These are phyloP conservation scores for Candida awuae DNA, from an alignment of 805 yeast species.

Conservation along the genomic window DNA sequence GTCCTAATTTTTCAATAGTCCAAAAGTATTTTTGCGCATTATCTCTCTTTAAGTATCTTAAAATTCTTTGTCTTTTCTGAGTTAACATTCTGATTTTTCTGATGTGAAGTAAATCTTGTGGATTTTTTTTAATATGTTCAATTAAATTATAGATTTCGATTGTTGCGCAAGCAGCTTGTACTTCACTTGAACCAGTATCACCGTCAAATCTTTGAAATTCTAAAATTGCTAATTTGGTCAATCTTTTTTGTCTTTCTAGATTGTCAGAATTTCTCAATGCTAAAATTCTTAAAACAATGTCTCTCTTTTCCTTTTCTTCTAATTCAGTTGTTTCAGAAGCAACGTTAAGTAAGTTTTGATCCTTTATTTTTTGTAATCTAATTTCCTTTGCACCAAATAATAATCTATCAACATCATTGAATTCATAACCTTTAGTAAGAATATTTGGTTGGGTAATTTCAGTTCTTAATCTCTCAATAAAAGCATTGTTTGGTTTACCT, in stretches of 20 bases:
- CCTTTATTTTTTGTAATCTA: conserved; percentile 30
- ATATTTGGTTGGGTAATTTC: conserved; percentile 59
- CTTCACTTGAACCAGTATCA: conserved; percentile 93
- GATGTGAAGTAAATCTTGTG: conserved; percentile 64
- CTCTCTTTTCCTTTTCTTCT: conserved; percentile 51
- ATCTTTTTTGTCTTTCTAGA: conserved; percentile 48
- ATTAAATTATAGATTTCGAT: conserved; percentile 71
- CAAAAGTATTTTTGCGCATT: conserved; percentile 77
- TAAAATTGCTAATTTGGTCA: conserved; percentile 55
- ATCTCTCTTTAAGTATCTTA: conserved; percentile 74
- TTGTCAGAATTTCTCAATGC: conserved; percentile 63
- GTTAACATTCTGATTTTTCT: conserved; percentile 74
- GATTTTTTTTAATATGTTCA: conserved; percentile 59
- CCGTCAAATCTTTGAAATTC: conserved; percentile 82
- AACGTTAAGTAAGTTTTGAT: conserved; percentile 13
- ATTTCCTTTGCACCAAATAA: conserved; percentile 72
- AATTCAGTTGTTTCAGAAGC: conserved; percentile 19
- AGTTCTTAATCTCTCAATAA: conserved; percentile 57
- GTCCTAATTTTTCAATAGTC: conserved; percentile 80
- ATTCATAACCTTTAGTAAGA: conserved; percentile 50
- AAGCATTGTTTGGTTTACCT: conserved; percentile 60
- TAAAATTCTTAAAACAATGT: conserved; percentile 62
- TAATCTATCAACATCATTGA: conserved; percentile 64
- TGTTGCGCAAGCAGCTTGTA: conserved; percentile 88
- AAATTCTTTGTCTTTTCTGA: conserved; percentile 78